phyloP scores from a whole-genome alignment of 805 yeast genomes.

The Maudiozyma turicensis region DNA sequence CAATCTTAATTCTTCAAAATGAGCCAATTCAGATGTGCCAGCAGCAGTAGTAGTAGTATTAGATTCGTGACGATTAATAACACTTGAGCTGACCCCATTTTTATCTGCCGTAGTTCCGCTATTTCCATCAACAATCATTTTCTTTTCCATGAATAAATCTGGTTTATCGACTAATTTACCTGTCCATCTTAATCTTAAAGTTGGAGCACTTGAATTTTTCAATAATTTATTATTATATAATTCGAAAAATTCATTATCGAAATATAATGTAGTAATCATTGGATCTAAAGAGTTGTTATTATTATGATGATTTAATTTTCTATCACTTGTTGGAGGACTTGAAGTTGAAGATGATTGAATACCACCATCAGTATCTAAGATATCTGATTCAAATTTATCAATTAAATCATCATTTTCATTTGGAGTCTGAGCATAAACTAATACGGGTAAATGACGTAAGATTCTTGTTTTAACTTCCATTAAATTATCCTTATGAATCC shows the following conservation, averaged over 20 bases:
- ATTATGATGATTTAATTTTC: conserved; percentile 18
- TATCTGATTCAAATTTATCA: conserved; percentile 19
- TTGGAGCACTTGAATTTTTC: conserved; percentile 58
- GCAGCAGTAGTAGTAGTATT: background rate
- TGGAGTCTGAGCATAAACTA: conserved; percentile 49
- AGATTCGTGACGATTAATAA: too few species aligned
- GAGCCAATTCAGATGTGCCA: conserved; percentile 23
- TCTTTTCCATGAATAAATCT: conserved; percentile 74
- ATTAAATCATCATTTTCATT: conserved; percentile 27
- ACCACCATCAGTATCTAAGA: conserved; percentile 19
- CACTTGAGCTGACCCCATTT: too few species aligned
- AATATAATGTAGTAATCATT: conserved; percentile 73
- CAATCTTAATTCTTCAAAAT: conserved; percentile 55
- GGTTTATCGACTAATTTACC: conserved; percentile 73
- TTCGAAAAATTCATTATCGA: conserved; percentile 76
- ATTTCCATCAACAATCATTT: conserved; percentile 47
- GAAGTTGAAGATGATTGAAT: conserved; percentile 28
- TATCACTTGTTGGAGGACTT: conserved; percentile 35
- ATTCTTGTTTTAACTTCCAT: conserved; percentile 97
- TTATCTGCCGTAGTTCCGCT: too few species aligned
- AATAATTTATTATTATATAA: conserved; percentile 76
- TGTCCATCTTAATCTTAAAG: conserved; percentile 83
- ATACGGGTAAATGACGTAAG: conserved; percentile 84
- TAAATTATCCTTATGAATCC: conserved; percentile 94
- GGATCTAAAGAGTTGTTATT: conserved; percentile 51